These are phyloP conservation scores for Coleophoma cylindrospora DNA, from an alignment of 2,329 filamentous ascomycete genomes.

Conservation along the genomic window DNA sequence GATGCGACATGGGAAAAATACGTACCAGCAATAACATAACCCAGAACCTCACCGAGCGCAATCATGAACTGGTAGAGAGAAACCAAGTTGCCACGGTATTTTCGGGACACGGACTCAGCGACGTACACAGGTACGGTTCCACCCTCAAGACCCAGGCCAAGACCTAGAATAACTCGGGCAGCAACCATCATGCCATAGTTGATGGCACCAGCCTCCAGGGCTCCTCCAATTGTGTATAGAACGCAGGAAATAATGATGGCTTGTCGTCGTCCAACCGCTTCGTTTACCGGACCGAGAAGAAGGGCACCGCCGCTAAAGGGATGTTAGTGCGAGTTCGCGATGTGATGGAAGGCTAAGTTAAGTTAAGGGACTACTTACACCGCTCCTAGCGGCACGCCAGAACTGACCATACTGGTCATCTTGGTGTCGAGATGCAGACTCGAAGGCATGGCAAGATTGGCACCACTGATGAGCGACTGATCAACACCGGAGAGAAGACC, in stretches of 20 bases:
- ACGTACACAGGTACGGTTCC: constrained; percentile 73
- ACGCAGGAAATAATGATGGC: constrained; percentile 66
- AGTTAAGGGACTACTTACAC: constrained; percentile 34
- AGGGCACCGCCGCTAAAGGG: constrained; percentile 51
- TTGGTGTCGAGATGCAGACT: constrained; percentile 49
- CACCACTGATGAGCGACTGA: constrained; percentile 68
- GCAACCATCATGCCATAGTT: constrained; percentile 69
- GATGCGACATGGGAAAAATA: too few species aligned
- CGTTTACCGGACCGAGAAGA: constrained; percentile 61
- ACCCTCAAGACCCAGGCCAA: constrained; percentile 68
- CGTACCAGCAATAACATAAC: constrained; percentile 56
- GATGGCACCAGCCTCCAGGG: constrained; percentile 61
- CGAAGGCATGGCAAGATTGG: constrained; percentile 59
- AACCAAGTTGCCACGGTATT: constrained; percentile 65
- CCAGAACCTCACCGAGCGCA: constrained; percentile 67
- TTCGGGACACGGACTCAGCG: constrained; percentile 64
- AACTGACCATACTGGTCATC: constrained; percentile 63
- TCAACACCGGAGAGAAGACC: constrained; percentile 68
- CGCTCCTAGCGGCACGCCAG: constrained; percentile 67
- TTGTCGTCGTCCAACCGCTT: constrained; percentile 60
- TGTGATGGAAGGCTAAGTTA: too few species aligned
- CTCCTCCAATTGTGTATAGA: constrained; percentile 66
- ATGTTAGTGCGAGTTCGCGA: background rate
- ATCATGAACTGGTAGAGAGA: constrained; percentile 75
- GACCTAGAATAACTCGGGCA: constrained; percentile 62